phyloP scores from a whole-genome alignment of 2,329 filamentous ascomycete species.

The Lecanicillium sp. region DNA sequence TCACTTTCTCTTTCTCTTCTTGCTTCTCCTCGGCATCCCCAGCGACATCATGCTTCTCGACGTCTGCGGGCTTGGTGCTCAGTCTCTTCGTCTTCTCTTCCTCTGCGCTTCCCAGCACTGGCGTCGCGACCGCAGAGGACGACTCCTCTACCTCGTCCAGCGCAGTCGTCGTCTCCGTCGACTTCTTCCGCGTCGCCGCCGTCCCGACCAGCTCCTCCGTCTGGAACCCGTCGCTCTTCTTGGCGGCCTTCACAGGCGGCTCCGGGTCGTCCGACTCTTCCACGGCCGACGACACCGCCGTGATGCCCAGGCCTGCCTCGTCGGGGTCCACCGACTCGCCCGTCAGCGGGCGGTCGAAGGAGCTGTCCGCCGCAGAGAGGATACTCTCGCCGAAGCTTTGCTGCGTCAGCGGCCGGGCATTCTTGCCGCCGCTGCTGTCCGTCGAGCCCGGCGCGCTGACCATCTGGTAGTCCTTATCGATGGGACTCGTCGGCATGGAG shows the following conservation, averaged over 20 bases:
- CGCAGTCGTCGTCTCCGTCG: background rate
- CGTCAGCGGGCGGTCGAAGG: slow-evolving; percentile 17
- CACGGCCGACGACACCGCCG: slow-evolving; percentile 6
- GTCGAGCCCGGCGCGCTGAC: slow-evolving; percentile 27
- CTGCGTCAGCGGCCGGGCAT: slow-evolving; percentile 30
- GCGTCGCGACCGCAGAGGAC: background rate
- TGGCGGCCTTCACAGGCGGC: slow-evolving; percentile 17
- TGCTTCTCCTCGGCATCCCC: background rate
- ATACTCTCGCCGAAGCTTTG: slow-evolving; percentile 41
- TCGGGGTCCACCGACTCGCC: slow-evolving; percentile 12
- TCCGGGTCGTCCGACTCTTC: slow-evolving; percentile 3
- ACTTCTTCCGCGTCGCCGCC: background rate
- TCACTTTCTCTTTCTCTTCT: background rate
- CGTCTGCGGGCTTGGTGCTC: background rate
- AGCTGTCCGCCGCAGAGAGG: slow-evolving; percentile 33
- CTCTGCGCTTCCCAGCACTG: background rate
- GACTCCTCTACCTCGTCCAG: background rate
- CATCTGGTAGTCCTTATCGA: slow-evolving; percentile 33
- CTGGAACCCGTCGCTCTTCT: slow-evolving; percentile 7
- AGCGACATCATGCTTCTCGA: background rate
- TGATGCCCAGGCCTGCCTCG: slow-evolving; percentile 8
- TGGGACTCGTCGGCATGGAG: slow-evolving; percentile 30
- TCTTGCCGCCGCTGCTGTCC: slow-evolving; percentile 20
- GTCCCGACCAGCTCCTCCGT: slow-evolving; percentile 8
- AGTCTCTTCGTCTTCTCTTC: background rate